phyloP scores from a whole-genome alignment of 805 yeast species.

The Yarrowia sp. region DNA sequence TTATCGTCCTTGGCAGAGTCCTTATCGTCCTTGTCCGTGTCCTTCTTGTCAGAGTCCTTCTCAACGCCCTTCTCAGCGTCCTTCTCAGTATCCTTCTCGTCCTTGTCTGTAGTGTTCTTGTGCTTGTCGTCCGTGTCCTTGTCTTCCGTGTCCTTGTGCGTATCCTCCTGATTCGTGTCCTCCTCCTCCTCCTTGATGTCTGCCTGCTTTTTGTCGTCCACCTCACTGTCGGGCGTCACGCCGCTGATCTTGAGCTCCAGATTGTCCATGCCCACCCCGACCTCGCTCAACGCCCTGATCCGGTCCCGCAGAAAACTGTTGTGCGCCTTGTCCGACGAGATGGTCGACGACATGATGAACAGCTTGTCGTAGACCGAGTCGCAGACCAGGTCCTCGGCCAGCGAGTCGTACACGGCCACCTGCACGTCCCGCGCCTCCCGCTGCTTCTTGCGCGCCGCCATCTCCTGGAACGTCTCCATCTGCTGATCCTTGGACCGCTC shows the following conservation, averaged over 20 bases:
- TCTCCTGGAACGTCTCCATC: conserved; percentile 39
- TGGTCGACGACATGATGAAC: conserved; percentile 36
- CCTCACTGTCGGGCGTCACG: conserved; percentile 29
- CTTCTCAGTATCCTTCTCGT: conserved; percentile 1
- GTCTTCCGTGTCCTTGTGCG: background rate
- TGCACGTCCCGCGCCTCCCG: conserved; percentile 34
- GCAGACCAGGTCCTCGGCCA: conserved; percentile 42
- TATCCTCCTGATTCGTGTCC: background rate
- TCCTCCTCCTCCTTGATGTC: background rate
- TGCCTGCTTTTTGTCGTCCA: background rate
- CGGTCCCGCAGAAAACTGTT: conserved; percentile 34
- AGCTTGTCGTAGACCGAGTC: conserved; percentile 40
- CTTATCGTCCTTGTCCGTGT: conserved; percentile 30
- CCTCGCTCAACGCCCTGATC: conserved; percentile 35
- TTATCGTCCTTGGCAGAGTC: conserved; percentile 27
- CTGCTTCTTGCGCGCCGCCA: conserved; percentile 37
- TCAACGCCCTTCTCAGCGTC: background rate
- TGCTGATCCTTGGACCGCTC: conserved; percentile 28
- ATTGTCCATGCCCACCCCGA: conserved; percentile 36
- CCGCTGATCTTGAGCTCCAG: conserved; percentile 36
- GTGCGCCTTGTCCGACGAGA: conserved; percentile 35
- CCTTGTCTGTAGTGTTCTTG: background rate
- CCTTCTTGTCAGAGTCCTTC: conserved; percentile 26
- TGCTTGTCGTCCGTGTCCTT: background rate
- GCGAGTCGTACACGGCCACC: conserved; percentile 35